Evolutionary conservation across 2,329 filamentous ascomycete genomes (phyloP).

Genomic region (Alternaria sp.): DNA sequence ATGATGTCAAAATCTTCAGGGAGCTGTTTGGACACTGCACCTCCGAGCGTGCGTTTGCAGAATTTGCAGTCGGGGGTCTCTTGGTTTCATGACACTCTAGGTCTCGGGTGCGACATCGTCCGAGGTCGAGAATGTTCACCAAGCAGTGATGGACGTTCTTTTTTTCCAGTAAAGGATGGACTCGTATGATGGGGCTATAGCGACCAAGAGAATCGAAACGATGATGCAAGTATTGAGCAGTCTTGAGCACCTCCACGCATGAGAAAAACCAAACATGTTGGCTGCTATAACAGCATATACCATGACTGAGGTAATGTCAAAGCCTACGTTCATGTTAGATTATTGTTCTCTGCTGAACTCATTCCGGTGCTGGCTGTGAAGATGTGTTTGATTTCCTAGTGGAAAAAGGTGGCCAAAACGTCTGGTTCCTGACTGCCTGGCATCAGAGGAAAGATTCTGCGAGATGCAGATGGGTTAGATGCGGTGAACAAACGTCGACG

Average conservation of each 20-base stretch:
- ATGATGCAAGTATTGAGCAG: not conserved
- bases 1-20: conserved; percentile 5
- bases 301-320: not conserved
- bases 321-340: not conserved
- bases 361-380: not conserved
- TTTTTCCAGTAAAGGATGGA: not conserved
- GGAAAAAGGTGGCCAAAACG: not conserved
- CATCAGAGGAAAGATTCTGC: not conserved
- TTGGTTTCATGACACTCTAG: conserved; percentile 3
- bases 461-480: not conserved
- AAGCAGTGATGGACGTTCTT: not conserved
- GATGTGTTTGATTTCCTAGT: not conserved
- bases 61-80: not conserved
- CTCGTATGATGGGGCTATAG: not conserved
- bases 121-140: not conserved
- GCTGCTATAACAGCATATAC: not conserved
- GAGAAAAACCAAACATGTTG: not conserved
- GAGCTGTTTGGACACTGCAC: not conserved
- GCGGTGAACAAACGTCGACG: not conserved
- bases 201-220: not conserved
- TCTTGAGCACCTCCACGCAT: not conserved
- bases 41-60: conserved; percentile 5
- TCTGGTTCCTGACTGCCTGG: not conserved
- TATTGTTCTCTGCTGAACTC: accelerated
- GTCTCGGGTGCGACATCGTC: conserved; percentile 4